Percentiles rank a stretch among this genome's conserved stretches.
Evolutionary conservation across 371 early-diverging fungal species (phyloP).

Genomic region (Mycotypha africana): DNA sequence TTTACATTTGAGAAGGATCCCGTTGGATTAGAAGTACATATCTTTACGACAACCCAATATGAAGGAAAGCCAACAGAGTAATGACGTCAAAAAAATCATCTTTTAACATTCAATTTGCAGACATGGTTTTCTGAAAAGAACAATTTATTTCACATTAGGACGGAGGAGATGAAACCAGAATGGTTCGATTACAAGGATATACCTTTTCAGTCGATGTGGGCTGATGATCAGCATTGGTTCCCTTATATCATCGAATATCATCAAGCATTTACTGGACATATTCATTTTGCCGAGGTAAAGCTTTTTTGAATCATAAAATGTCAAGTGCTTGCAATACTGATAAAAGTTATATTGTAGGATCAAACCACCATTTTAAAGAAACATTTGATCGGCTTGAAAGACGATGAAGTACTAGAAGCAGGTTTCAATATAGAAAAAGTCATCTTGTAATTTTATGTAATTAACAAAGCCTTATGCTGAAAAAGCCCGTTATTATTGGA

Average conservation of each 20-base stretch:
- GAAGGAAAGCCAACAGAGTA: constrained; percentile 56
- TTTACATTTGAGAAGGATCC: constrained; percentile 55
- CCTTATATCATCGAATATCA: constrained; percentile 21
- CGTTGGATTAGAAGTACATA: constrained; percentile 51
- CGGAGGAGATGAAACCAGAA: constrained; percentile 61
- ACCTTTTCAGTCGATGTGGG: constrained; percentile 54
- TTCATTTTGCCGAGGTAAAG: constrained; percentile 33
- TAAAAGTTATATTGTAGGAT: constrained; percentile 6
- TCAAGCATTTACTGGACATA: constrained; percentile 25
- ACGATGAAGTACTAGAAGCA: too few species aligned
- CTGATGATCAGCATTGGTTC: constrained; percentile 50
- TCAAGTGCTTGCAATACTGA: background rate
- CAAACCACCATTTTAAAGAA: constrained; percentile 11
- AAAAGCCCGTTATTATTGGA: too few species aligned
- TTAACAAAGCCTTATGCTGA: too few species aligned
- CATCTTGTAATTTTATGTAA: too few species aligned
- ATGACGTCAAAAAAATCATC: constrained; percentile 1
- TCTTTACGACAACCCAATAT: constrained; percentile 39
- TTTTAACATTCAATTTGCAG: background rate
- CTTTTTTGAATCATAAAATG: too few species aligned
- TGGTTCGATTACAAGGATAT: constrained; percentile 49
- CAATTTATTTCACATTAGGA: constrained; percentile 20
- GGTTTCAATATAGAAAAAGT: too few species aligned
- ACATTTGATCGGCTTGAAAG: too few species aligned
- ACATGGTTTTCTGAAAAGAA: too few species aligned